Evolutionary conservation across 2,329 filamentous ascomycete genomes (phyloP), one percentile per base, ranked within the genome.

Genomic region (Colletotrichum sidae): DNA sequence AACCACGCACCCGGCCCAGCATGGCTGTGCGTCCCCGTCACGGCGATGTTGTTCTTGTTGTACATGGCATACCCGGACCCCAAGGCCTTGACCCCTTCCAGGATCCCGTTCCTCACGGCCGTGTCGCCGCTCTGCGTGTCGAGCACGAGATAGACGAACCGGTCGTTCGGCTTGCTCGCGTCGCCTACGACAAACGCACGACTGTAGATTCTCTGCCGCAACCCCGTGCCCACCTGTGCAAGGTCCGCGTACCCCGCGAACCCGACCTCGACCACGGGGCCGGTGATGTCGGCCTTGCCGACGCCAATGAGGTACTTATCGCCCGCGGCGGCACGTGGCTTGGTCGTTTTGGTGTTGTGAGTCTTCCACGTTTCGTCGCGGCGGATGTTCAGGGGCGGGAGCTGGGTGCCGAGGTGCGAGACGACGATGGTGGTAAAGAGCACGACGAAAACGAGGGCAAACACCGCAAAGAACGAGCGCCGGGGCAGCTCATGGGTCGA

Each of bases 1-100:
- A 96, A 84, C 93, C 94, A 98, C 6, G 92, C 95, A 2, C 92
- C 95, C 0, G 95, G 94, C 0, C 94, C 95, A 33, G 94, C 90
- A 79, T 98, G 95, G 34, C 92, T 96, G 77, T 98, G 95, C 0
- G 95, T 98, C 58, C 94, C 95, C 0, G 93, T 97, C 25, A 98
- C 86, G 39, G 95, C 95, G 41, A 97, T 80, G 73, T 97, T 98
- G 71, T 92, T 86, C 72, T 92, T 86, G 51, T 85, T 87, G 77
- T 97, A 98, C 35, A 90, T 79, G 2, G 86, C 82, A 75, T 94
- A 97, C 3, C 91, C 89, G 13, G 83, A 77, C 0, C 94, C 95
- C 8, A 97, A 80, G 0, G 80, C 82, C 44, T 83, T 81, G 8
- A 98, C 82, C 1, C 88, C 92, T 59, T 95, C 85, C 10, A 98